Conservation (phyloP, 1,284 basidiomycete genomes). For the Puccinia brachypodii region DNA sequence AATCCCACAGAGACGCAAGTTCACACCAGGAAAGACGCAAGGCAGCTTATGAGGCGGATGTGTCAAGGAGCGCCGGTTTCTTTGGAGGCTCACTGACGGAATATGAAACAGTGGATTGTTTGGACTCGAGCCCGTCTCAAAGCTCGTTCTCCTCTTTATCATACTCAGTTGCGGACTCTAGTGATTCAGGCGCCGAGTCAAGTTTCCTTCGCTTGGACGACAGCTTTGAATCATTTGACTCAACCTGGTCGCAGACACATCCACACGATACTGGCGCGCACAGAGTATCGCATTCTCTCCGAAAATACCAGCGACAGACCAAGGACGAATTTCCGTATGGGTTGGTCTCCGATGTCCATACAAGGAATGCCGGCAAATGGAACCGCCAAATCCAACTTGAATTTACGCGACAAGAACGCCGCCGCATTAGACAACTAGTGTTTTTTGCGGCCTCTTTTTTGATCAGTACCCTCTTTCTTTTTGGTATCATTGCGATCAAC, state of each 20-base stretch:
- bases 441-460: constrained; percentile 25
- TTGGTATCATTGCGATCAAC: constrained; percentile 11
- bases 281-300: not conserved
- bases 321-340: not conserved
- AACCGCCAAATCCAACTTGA: not conserved
- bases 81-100: not conserved
- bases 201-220: not conserved
- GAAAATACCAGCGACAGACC: not conserved
- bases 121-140: not conserved
- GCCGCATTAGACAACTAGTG: constrained; percentile 22
- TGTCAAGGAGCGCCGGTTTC: not conserved
- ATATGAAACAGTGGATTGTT: not conserved
- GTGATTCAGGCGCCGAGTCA: not conserved
- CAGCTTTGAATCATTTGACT: not conserved
- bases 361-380: constrained; percentile 4
- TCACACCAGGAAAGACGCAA: not conserved
- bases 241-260: not conserved
- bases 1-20: not conserved
- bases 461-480: constrained; percentile 11
- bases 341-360: not conserved
- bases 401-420: not conserved
- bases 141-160: not conserved
- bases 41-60: not conserved
- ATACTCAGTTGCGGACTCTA: not conserved
- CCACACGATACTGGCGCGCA: not conserved